Evolutionary conservation across 768 basidiomycete genomes (phyloP), one percentile per base, ranked within the genome.

Genomic region (Tephrocybe sp.): DNA sequence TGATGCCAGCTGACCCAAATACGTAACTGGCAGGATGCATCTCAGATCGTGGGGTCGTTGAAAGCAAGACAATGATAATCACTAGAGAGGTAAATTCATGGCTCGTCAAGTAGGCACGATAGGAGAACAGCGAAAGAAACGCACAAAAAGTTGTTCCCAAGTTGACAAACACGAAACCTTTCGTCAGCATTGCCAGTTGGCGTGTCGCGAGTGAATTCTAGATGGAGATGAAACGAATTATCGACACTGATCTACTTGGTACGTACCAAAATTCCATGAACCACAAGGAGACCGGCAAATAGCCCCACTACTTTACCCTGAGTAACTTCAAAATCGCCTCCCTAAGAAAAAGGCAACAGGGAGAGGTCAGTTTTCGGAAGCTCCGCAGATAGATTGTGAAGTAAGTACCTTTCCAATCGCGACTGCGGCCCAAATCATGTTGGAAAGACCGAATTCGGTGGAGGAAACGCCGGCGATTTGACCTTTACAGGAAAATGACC

Each of bases 401-500:
- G 11, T 5, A 53, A 50, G 18, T 48, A 72, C 83, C 62, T 74
- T 81, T 48, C 78, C 82, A 41, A 88, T 66, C 17, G 75, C 77
- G 28, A 85, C 85, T 3, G 90, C 90, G n/a, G 84, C 83, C 73
- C 86, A 79, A 34, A 90, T 87, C 88, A 89, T 90, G 62, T 77
- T 80, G 18, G 86, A 76, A 18, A 90, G 75, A 23, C 90, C 90
- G 62, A 90, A 93, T 65, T 93, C 90, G 0, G 90, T 93, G 2
- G 88, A 92, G 6, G 91, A 87, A 43, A 93, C 74, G 24, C 92
- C 92, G 11, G 91, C 90, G 50, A 91, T 81, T 68, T 93, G 90
- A 30, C 89, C 84, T 81, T 56, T 17, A 26, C 23, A 42, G n/a
- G n/a, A n/a, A n/a, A n/a, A 26, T 60, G 17, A 21, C 23, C 5